Evolutionary conservation across 257 asterid genomes (phyloP).

Genomic region (Solanum infundibuliforme): DNA sequence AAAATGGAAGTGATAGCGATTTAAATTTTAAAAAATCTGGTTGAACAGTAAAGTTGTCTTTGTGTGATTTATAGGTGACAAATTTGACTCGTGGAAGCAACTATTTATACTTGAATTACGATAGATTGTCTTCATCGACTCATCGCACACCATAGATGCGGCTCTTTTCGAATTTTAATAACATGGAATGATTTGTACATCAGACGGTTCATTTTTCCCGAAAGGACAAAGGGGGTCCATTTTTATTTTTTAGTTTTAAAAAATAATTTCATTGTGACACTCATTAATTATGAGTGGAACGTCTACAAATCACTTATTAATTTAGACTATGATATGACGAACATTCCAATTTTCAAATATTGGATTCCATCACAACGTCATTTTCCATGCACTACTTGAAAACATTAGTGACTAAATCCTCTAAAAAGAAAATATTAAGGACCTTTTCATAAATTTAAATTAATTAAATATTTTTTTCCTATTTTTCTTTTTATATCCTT

Average conservation of each 20-base stretch:
- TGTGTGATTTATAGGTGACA: background rate
- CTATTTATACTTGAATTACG: background rate
- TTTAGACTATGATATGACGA: background rate
- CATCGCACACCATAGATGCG: rapidly evolving
- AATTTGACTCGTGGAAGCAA: rapidly evolving
- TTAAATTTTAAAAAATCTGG: too few species aligned
- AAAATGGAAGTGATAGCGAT: background rate
- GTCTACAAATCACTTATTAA: background rate
- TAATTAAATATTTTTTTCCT: background rate
- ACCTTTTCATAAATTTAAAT: background rate
- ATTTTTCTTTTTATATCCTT: background rate
- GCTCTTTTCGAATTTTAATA: rapidly evolving
- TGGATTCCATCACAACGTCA: background rate
- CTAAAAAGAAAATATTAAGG: background rate
- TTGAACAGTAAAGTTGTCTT: background rate
- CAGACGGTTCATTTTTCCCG: background rate
- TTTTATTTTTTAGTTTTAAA: background rate
- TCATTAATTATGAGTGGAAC: background rate
- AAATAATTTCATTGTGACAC: background rate
- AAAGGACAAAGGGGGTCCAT: background rate
- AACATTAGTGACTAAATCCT: background rate
- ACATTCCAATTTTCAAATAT: background rate
- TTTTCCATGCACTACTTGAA: background rate
- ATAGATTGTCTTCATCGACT: background rate
- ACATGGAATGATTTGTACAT: rapidly evolving